Base-by-base conservation (phyloP, 2,329 filamentous ascomycete species). In the Cordyceps sp. region DNA sequence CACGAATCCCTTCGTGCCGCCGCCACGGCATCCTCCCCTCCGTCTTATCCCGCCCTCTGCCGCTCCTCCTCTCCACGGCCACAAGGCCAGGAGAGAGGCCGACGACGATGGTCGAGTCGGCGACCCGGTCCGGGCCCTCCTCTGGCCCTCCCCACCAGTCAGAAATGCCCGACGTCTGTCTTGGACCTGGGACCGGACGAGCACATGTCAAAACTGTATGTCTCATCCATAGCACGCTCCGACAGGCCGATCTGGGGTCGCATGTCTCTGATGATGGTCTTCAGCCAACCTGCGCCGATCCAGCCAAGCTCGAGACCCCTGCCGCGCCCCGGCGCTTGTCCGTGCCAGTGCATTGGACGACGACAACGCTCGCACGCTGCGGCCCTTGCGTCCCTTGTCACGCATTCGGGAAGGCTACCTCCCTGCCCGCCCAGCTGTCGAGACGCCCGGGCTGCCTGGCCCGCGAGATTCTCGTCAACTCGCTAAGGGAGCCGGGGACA, bases 181-280 rank as follows among this genome's bases (percentile, higher is more conserved):
- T 20, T 6, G 12, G n/a, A n/a, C n/a, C n/a, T n/a, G n/a, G n/a
- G n/a, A n/a, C n/a, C 28, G 12, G 10, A 13, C 10, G 19, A 21
- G 12, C 19, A 17, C n/a, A 13, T 42, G 37, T 37, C n/a, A 13
- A 41, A 36, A 37, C 39, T 41, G 40, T 43, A 48, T 57, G 54
- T 58, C 54, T 57, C 44, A 50, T 44, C 49, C 38, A 31, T 32
- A n/a, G n/a, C 38, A 30, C 36, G 37, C 46, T 52, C 52, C 47
- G 46, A 55, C 42, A 54, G 54, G 51, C 29, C 47, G 37, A 51
- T 52, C 44, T 46, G 34, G 27, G 21, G 26, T 29, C 16, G 37
- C 34, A 35, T 42, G 43, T 44, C 39, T 45, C 37, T 42, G 34
- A 36, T 42, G 33, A 36, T 40, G 45, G 43, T 47, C 46, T 45